Evolutionary conservation across 2,329 filamentous ascomycete species (phyloP).

Genomic region (Venturia carpophila): DNA sequence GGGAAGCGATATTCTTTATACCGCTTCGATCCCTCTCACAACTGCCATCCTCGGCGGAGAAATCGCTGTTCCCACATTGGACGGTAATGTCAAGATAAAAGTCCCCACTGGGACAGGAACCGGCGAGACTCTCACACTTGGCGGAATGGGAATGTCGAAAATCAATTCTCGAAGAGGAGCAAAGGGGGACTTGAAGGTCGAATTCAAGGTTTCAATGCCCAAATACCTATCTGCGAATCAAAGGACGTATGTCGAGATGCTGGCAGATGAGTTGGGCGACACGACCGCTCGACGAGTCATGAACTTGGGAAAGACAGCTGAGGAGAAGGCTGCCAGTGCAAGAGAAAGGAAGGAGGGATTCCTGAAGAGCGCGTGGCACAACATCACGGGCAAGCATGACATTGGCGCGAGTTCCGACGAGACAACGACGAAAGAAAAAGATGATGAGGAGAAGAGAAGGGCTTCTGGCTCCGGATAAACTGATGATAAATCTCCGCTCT

Average conservation of each 20-base stretch:
- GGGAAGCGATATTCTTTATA: conserved; percentile 88
- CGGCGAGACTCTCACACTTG: conserved; percentile 81
- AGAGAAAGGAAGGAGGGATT: conserved; percentile 77
- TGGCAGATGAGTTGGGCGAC: conserved; percentile 93
- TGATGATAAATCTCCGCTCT: not conserved
- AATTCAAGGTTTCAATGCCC: conserved; percentile 92
- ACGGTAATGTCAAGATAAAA: conserved; percentile 83
- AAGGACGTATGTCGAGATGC: conserved; percentile 85
- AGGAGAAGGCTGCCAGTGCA: conserved; percentile 23
- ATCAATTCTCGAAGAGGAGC: conserved; percentile 56
- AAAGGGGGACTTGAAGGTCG: conserved; percentile 78
- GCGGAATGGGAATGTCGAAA: conserved; percentile 90
- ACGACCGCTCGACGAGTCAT: conserved; percentile 87
- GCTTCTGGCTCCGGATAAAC: conserved; percentile 28
- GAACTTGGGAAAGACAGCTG: conserved; percentile 56
- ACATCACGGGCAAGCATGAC: conserved; percentile 65
- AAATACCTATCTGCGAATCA: conserved; percentile 90
- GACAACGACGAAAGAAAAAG: conserved; percentile 19
- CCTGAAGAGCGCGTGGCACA: conserved; percentile 88
- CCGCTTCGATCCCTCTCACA: conserved; percentile 81
- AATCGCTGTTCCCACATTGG: conserved; percentile 79
- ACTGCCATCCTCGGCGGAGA: conserved; percentile 90
- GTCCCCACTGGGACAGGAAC: conserved; percentile 86
- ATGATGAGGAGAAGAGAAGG: conserved; percentile 27
- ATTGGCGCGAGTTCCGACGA: conserved; percentile 21